Percentiles rank a stretch among this genome's conserved stretches.
phyloP scores from a whole-genome alignment of 805 yeast species.

The Nakazawaea peltata region DNA sequence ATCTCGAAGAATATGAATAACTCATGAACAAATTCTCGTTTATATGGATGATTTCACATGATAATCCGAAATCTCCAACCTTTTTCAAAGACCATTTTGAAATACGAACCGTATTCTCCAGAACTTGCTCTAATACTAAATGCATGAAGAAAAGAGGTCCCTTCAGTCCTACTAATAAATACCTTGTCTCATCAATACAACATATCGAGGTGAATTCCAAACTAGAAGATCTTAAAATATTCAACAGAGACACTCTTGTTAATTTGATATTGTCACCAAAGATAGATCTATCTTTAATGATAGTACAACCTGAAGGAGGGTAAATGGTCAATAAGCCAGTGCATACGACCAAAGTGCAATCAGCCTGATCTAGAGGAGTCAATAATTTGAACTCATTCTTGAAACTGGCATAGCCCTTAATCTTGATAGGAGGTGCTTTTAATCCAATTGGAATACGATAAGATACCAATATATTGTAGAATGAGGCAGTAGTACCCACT shows the following conservation, averaged over 20 bases:
- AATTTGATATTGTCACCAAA: neutral
- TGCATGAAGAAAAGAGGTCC: too few relatives aligned
- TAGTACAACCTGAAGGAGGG: neutral
- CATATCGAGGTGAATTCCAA: neutral
- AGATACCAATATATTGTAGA: too few relatives aligned
- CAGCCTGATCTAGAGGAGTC: neutral
- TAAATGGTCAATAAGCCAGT: conserved; percentile 2
- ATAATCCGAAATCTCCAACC: too few relatives aligned
- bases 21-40: neutral
- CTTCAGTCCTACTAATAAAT: conserved; percentile 1
- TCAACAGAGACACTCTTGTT: conserved; percentile 6
- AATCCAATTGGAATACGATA: too few relatives aligned
- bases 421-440: too few relatives aligned
- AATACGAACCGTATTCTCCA: too few relatives aligned
- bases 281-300: neutral
- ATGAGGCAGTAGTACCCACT: too few relatives aligned
- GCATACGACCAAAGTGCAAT: conserved; percentile 3
- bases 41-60: neutral
- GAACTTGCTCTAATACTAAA: too few relatives aligned
- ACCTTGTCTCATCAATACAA: conserved; percentile 2
- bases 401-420: too few relatives aligned
- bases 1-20: neutral
- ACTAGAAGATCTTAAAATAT: neutral
- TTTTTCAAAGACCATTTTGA: too few relatives aligned
- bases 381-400: too few relatives aligned